phyloP scores from a whole-genome alignment of 2,329 filamentous ascomycete species.

The Fusarium sp. region DNA sequence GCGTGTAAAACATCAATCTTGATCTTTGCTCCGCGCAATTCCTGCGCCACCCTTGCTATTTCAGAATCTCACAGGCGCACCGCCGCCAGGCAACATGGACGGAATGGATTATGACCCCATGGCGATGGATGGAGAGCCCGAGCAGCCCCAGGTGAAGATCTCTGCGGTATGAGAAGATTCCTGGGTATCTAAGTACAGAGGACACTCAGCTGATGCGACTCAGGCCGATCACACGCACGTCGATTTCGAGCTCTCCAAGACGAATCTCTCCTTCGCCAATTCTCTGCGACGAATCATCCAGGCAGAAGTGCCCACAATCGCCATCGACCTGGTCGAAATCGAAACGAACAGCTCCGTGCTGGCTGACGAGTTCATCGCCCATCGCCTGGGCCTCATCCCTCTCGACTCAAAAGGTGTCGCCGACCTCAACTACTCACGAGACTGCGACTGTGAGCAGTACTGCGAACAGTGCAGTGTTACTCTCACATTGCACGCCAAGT shows the following conservation, averaged over 20 bases:
- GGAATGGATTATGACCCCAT: conserved; percentile 74
- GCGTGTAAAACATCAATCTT: background rate
- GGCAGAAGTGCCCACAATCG: conserved; percentile 93
- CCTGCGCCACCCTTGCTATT: conserved; percentile 16
- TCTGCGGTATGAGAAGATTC: conserved; percentile 64
- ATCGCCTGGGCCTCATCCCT: conserved; percentile 91
- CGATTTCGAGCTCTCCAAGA: conserved; percentile 91
- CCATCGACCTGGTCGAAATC: conserved; percentile 95
- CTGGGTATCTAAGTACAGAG: conserved; percentile 15
- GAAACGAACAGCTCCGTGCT: conserved; percentile 95
- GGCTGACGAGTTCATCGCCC: conserved; percentile 94
- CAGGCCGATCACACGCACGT: conserved; percentile 86
- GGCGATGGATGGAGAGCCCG: conserved; percentile 71
- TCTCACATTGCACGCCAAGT: conserved; percentile 87
- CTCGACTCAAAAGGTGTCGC: conserved; percentile 88
- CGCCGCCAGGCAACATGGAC: conserved; percentile 54
- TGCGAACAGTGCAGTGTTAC: conserved; percentile 93
- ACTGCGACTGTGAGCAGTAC: conserved; percentile 97
- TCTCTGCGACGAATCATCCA: conserved; percentile 91
- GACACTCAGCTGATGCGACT: conserved; percentile 36
- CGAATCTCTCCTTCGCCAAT: conserved; percentile 94
- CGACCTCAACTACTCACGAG: conserved; percentile 86
- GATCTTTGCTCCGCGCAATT: conserved; percentile 5
- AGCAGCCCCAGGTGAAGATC: conserved; percentile 72
- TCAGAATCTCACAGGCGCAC: conserved; percentile 25